A percentile compares a stretch with the other conserved stretches of the same genome.
These are phyloP conservation scores for Mycena sanguinolenta DNA, from an alignment of 768 basidiomycete genomes.

Conservation along the genomic window DNA sequence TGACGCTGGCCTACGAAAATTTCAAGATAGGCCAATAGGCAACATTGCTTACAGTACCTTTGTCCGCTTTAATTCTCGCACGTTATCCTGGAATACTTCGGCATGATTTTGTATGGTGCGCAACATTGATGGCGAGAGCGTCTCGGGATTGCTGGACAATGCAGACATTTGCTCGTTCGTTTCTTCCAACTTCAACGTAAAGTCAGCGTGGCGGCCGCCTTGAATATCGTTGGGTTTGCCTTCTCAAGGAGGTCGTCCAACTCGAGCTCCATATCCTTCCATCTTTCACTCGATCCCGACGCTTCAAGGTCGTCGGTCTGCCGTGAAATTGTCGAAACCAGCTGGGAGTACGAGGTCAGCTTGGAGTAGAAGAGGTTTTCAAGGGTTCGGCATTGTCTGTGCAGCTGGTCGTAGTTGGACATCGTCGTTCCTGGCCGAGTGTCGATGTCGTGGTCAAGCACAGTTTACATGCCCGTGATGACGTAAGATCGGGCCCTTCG, in stretches of 20 bases:
- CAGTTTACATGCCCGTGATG: neutral
- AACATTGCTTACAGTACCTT: conserved; percentile 63
- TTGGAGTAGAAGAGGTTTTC: conserved; percentile 94
- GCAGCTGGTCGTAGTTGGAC: conserved; percentile 89
- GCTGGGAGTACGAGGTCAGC: conserved; percentile 89
- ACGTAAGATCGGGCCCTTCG: neutral
- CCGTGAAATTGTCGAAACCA: conserved; percentile 76
- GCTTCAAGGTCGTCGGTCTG: conserved; percentile 75
- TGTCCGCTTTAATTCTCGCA: conserved; percentile 86
- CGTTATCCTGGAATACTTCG: conserved; percentile 91
- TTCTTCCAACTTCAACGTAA: conserved; percentile 76
- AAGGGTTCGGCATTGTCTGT: conserved; percentile 92
- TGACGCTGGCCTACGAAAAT: conserved; percentile 74
- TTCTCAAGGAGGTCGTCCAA: conserved; percentile 89
- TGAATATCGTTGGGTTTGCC: conserved; percentile 56
- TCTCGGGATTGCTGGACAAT: conserved; percentile 76
- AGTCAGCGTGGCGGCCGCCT: conserved; percentile 30
- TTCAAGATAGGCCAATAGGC: neutral
- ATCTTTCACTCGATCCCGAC: conserved; percentile 75
- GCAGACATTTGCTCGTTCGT: conserved; percentile 84
- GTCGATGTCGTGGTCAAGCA: neutral
- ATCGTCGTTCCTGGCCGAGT: conserved; percentile 52
- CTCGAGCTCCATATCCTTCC: conserved; percentile 88
- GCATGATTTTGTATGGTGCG: conserved; percentile 92
- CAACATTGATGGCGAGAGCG: conserved; percentile 86